Percentiles rank a stretch among this genome's conserved stretches.
phyloP scores from a whole-genome alignment of 257 asterid genomes.

The Anisodus tanguticus region DNA sequence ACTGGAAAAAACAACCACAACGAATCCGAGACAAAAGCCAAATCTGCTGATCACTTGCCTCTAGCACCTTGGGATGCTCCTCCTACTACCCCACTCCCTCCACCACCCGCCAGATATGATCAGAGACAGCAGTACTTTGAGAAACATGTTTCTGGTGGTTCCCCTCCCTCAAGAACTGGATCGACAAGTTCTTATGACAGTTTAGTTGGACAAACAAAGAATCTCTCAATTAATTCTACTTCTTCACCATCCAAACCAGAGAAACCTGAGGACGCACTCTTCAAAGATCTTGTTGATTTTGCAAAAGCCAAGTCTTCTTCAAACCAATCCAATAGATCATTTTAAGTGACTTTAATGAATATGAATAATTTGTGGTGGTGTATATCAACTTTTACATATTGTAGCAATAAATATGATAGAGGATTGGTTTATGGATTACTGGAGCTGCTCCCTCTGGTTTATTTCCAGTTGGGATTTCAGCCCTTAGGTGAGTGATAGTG shows the following conservation, averaged over 20 bases:
- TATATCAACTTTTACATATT: slow-evolving; percentile 25
- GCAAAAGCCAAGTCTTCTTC: slow-evolving; percentile 92
- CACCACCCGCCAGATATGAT: slow-evolving; percentile 79
- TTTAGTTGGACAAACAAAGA: slow-evolving; percentile 76
- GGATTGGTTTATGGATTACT: slow-evolving; percentile 18
- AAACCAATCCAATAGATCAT: slow-evolving; percentile 63
- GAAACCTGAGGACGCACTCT: slow-evolving; percentile 79
- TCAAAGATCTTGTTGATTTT: slow-evolving; percentile 87
- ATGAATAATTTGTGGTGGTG: slow-evolving; percentile 41
- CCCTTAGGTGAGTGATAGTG: slow-evolving; percentile 22
- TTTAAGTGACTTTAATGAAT: slow-evolving; percentile 40
- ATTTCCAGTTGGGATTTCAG: background rate
- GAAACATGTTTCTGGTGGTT: slow-evolving; percentile 50
- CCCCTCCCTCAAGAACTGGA: slow-evolving; percentile 56
- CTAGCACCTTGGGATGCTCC: slow-evolving; percentile 65
- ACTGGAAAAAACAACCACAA: slow-evolving; percentile 49
- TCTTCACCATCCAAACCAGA: slow-evolving; percentile 62
- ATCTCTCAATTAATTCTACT: slow-evolving; percentile 61
- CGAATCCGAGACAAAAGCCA: slow-evolving; percentile 49
- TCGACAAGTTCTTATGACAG: slow-evolving; percentile 73
- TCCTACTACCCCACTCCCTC: slow-evolving; percentile 56
- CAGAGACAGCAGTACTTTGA: slow-evolving; percentile 87
- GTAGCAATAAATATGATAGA: slow-evolving; percentile 17
- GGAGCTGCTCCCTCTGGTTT: background rate
- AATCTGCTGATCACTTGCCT: slow-evolving; percentile 59